phyloP scores from a whole-genome alignment of 108 stramenopile species.

The Aurantiochytrium sp. region DNA sequence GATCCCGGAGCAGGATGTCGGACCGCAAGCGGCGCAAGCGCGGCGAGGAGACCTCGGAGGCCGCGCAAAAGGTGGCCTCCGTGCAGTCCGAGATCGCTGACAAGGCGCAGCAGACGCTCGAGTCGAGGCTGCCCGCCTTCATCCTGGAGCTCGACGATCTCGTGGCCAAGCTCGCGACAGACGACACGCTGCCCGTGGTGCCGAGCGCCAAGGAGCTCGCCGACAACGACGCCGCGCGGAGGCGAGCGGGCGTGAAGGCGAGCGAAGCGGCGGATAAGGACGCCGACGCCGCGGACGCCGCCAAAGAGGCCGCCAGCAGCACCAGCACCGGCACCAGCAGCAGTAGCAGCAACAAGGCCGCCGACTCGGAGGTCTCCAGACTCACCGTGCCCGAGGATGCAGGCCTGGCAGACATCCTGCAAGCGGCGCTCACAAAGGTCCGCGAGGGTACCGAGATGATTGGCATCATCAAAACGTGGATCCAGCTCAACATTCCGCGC shows the following conservation, averaged over 20 bases:
- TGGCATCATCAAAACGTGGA: neutral
- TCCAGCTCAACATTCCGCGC: slow-evolving; percentile 17
- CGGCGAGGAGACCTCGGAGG: neutral
- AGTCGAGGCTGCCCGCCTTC: neutral
- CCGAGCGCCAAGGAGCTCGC: neutral
- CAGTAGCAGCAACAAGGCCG: too few species aligned
- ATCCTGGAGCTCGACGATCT: neutral
- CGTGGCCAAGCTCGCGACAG: neutral
- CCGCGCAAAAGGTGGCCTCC: neutral
- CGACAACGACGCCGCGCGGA: neutral
- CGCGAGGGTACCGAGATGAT: neutral
- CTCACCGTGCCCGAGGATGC: neutral
- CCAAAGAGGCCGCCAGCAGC: too few species aligned
- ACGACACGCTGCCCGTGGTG: neutral
- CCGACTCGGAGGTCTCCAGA: too few species aligned
- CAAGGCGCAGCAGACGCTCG: neutral
- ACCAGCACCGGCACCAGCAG: too few species aligned
- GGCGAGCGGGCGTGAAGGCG: too few species aligned
- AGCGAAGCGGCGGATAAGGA: too few species aligned
- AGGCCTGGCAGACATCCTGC: neutral
- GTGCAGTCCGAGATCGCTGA: neutral
- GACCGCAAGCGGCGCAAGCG: neutral
- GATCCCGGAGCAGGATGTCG: too few species aligned
- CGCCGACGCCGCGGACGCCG: neutral
- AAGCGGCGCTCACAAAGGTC: neutral